A percentile compares a stretch with the other conserved stretches of the same genome.
phyloP scores from a whole-genome alignment of 2,329 filamentous ascomycete species.

The Diaporthe eres region DNA sequence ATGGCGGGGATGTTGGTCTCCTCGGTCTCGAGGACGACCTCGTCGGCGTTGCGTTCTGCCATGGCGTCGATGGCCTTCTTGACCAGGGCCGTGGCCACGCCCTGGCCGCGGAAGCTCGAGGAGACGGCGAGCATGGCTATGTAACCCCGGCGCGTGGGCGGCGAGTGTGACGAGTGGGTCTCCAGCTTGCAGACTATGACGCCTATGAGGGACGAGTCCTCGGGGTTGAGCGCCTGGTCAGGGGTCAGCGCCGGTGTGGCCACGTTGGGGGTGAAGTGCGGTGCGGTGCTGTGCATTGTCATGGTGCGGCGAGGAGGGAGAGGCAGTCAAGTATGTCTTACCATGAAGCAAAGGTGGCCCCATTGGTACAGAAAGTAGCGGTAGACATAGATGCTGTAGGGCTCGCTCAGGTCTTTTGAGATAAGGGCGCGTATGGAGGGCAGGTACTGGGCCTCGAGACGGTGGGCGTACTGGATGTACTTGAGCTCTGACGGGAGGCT shows the following conservation, averaged over 20 bases:
- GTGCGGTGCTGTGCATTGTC: slow-evolving; percentile 43
- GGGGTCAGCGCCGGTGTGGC: slow-evolving; percentile 1
- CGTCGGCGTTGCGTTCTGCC: slow-evolving; percentile 86
- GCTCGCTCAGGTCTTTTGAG: slow-evolving; percentile 95
- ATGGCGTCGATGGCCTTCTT: slow-evolving; percentile 92
- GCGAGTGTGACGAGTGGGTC: slow-evolving; percentile 85
- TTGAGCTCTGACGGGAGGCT: slow-evolving; percentile 62
- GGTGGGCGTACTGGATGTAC: slow-evolving; percentile 75
- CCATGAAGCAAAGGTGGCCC: slow-evolving; percentile 97
- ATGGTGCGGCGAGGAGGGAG: neutral
- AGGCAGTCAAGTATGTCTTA: slow-evolving; percentile 54
- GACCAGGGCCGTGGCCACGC: slow-evolving; percentile 92
- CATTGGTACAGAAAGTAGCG: slow-evolving; percentile 98
- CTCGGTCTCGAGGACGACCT: slow-evolving; percentile 96
- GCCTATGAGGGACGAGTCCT: slow-evolving; percentile 79
- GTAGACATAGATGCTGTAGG: slow-evolving; percentile 99
- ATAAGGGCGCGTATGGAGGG: slow-evolving; percentile 92
- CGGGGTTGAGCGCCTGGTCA: slow-evolving; percentile 70
- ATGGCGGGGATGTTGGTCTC: slow-evolving; percentile 92
- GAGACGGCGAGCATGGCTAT: slow-evolving; percentile 98
- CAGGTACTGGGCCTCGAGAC: slow-evolving; percentile 76
- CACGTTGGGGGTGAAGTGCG: neutral
- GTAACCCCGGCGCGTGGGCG: slow-evolving; percentile 84
- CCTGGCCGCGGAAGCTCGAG: slow-evolving; percentile 82
- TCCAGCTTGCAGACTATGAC: slow-evolving; percentile 97